Evolutionary conservation across 129 eudicot genomes (phyloP), one percentile per base, ranked within the genome.

Genomic region (Ambrosia artemisiifolia): DNA sequence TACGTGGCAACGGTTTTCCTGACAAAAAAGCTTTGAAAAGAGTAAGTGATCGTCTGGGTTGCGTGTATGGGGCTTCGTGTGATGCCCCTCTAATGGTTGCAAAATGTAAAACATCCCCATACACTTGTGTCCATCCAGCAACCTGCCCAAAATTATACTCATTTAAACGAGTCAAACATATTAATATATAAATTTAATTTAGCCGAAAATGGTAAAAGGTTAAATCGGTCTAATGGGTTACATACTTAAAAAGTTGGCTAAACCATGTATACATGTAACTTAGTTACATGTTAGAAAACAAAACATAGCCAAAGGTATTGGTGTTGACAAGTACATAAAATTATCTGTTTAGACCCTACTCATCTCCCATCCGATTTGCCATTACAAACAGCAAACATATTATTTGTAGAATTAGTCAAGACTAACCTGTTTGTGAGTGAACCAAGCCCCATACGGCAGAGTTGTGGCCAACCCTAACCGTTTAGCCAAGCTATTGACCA

Each of bases 61-160:
- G 96, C 0, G 91, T 72, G 63, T 78, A 83, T 24, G 96, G 94
- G 59, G 94, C 96, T 74, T 87, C 93, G 35, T 90, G 96, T 10
- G 96, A 67, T 24, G 96, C 96, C 70, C 94, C 96, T 83, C 90
- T 72, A 34, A 90, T 85, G 30, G 94, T 90, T 28, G 96, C 96
- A 67, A 71, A 90, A 7, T 88, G 60, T 54, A 90, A 69, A 6
- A 59, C 55, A 34, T 90, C 91, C 13, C 94, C 91, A 68, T 87
- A 87, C 11, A 76, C 94, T 78, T 90, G 96, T 34, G 87, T 87
- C 96, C 96, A 90, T 44, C 96, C 96, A 67, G 77, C 96, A 77
- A 85, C 94, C 96, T 90, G 73, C 71, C 24, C 47, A 65, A 48
- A 38, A 10, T 38, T 35, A 32, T 78, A 53, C 67, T 71, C 82